Evolutionary conservation across 352 stramenopile species (phyloP).

Genomic region (Globisporangium paddicum): DNA sequence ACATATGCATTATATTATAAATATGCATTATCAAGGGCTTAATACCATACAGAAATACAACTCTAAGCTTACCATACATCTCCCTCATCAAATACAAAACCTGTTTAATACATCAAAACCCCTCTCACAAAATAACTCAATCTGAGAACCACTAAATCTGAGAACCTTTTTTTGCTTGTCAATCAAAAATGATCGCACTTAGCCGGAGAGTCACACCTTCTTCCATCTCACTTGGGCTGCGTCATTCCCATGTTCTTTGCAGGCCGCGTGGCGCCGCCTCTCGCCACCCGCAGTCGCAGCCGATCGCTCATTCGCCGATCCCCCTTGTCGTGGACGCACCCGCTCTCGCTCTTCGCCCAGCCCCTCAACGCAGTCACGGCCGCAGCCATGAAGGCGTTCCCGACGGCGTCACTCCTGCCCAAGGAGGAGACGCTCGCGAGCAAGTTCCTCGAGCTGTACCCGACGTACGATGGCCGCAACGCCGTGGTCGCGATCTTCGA

Average conservation of each 20-base stretch:
- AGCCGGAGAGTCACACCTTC: too few relatives aligned
- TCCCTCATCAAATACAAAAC: too few relatives aligned
- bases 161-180: too few relatives aligned
- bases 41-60: too few relatives aligned
- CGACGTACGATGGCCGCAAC: conserved; percentile 87
- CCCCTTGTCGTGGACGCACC: conserved; percentile 1
- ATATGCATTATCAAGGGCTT: too few relatives aligned
- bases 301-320: conserved; percentile 9
- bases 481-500: conserved; percentile 95
- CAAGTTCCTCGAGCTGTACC: conserved; percentile 74
- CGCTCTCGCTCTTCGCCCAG: not conserved
- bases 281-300: not conserved
- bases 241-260: conserved; percentile 1
- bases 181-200: too few relatives aligned
- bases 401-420: conserved; percentile 69
- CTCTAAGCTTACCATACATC: too few relatives aligned
- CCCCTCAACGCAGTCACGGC: not conserved
- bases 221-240: too few relatives aligned
- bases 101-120: too few relatives aligned
- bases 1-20: too few relatives aligned
- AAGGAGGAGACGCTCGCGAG: conserved; percentile 90
- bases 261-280: conserved; percentile 1
- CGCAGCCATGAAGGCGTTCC: conserved; percentile 48
- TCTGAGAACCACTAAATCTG: too few relatives aligned
- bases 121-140: too few relatives aligned